Percentiles rank a stretch among this genome's conserved stretches.
These are phyloP conservation scores for Eutrema yunnanense DNA, from an alignment of 345 rosid species.

Conservation along the genomic window DNA sequence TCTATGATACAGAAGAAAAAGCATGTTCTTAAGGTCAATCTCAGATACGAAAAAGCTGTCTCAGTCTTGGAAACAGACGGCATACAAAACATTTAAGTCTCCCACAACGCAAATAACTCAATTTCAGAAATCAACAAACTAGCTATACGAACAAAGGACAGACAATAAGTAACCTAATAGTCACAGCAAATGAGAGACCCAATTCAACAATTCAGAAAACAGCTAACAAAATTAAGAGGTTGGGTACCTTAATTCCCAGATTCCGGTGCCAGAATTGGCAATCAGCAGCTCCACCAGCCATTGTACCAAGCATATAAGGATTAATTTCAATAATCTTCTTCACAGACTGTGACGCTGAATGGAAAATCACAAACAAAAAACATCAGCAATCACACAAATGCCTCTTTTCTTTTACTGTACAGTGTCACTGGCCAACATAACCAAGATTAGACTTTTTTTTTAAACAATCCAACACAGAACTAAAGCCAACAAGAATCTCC, in stretches of 20 bases:
- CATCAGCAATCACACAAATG: background rate
- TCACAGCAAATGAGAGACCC: background rate
- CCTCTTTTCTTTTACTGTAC: background rate
- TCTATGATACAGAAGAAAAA: background rate
- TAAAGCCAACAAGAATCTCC: background rate
- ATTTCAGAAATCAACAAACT: background rate
- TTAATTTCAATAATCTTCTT: slow-evolving; percentile 88
- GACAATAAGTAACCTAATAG: background rate
- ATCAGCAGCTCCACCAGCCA: slow-evolving; percentile 96
- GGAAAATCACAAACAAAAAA: background rate
- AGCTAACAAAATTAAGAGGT: background rate
- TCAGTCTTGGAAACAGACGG: background rate
- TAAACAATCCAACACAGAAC: background rate
- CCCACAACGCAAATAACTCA: background rate
- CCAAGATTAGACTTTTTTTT: background rate
- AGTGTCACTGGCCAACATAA: background rate
- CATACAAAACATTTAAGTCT: background rate
- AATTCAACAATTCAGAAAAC: background rate
- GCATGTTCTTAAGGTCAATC: background rate
- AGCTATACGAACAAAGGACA: background rate
- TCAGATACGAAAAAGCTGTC: background rate
- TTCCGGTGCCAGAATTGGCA: slow-evolving; percentile 93
- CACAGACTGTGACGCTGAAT: slow-evolving; percentile 72
- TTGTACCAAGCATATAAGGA: slow-evolving; percentile 88
- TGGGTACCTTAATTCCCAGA: slow-evolving; percentile 69